Evolutionary conservation across 169 alveolate genomes (phyloP).

Genomic region (Cryptosporidium parvum): DNA sequence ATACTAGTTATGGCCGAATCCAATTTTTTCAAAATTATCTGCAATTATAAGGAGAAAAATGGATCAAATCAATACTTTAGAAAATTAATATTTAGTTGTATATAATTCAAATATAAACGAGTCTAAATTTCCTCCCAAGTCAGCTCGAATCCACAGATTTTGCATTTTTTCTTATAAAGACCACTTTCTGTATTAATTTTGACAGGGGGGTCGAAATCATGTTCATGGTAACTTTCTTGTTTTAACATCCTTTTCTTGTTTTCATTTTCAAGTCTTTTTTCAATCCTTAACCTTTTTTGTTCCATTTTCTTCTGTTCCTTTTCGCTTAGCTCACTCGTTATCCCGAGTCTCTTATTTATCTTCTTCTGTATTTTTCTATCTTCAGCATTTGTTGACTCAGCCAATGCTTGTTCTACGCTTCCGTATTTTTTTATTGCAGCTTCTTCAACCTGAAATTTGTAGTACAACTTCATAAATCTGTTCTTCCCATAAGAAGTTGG

Average conservation of each 20-base stretch:
- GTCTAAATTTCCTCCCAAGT: conserved; percentile 61
- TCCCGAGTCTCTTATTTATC: conserved; percentile 45
- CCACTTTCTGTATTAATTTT: background rate
- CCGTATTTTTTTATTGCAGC: conserved; percentile 44
- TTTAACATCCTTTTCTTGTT: conserved; percentile 2
- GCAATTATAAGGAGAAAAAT: background rate
- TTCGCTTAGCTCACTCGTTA: background rate
- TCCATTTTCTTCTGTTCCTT: conserved; percentile 2
- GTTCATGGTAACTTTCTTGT: conserved; percentile 22
- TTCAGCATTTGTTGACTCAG: conserved; percentile 20
- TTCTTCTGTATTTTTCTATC: conserved; percentile 40
- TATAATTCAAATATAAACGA: too few species aligned
- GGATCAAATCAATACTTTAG: background rate
- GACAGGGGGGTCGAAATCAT: conserved; percentile 11
- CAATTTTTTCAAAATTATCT: conserved; percentile 2
- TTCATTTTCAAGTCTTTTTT: conserved; percentile 27
- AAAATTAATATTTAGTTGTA: background rate
- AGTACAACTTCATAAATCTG: conserved; percentile 71
- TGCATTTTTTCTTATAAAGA: conserved; percentile 16
- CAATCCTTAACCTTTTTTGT: background rate
- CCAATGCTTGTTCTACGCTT: conserved; percentile 43
- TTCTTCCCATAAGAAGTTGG: conserved; percentile 61
- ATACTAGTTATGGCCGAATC: conserved; percentile 53
- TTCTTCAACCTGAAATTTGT: conserved; percentile 72
- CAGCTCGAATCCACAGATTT: conserved; percentile 17